Evolutionary conservation across 169 alveolate genomes (phyloP).

Genomic region (Plasmodium gallinaceum): DNA sequence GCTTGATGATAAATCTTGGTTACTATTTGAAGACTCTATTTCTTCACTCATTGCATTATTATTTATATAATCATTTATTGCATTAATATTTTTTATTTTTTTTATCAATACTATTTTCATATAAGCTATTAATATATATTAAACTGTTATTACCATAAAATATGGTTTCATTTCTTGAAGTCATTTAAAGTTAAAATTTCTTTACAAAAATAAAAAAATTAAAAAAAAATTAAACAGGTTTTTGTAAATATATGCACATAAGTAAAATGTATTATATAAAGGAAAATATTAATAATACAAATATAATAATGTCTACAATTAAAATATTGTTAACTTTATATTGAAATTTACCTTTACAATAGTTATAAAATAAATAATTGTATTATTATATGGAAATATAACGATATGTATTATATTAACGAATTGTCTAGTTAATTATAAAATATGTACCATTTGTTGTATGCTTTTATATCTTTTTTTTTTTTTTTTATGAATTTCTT

Average conservation of each 20-base stretch:
- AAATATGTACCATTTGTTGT: no score
- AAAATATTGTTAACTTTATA: no score
- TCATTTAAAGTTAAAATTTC: slow-evolving; percentile 9
- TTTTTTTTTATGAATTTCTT: no score
- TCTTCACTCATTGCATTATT: slow-evolving; percentile 26
- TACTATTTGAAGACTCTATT: neutral
- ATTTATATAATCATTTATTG: slow-evolving; percentile 27
- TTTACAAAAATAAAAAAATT: neutral
- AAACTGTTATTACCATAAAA: slow-evolving; percentile 29
- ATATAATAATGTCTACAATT: no score
- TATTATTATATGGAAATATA: no score
- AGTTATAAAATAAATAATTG: no score
- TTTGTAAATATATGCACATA: neutral
- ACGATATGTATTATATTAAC: no score
- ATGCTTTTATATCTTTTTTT: no score
- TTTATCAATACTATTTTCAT: slow-evolving; percentile 37
- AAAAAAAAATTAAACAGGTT: no score
- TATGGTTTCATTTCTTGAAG: slow-evolving; percentile 33
- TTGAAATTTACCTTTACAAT: no score
- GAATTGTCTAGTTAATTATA: no score
- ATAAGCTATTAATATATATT: slow-evolving; percentile 8
- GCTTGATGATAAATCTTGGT: neutral
- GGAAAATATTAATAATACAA: no score
- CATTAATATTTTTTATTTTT: neutral
- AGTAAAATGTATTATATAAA: neutral